Evolutionary conservation across 164 flowering plant species (phyloP), one percentile per base, ranked within the genome.

Genomic region (Macadamia integrifolia): DNA sequence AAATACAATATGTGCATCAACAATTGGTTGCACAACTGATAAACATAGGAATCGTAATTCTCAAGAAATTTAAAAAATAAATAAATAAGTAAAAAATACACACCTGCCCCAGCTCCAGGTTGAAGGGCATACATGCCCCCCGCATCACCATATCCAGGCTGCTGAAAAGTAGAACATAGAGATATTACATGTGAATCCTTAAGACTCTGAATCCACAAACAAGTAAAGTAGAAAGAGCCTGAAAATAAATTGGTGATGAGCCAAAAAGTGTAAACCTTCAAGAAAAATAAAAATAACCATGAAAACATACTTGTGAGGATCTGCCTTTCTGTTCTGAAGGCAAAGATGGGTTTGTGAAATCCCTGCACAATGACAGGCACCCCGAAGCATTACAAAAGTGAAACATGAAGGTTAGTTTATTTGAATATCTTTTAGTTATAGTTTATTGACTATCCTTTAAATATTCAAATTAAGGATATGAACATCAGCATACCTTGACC

Each of bases 281-380:
- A 66, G 31, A 40, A 44, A 60, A 66, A 60, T 57, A 3, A 32
- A 1, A 40, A 53, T 9, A 13, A 17, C 58, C 42, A 69, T 40
- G 4, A 14, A 18, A 70, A 63, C 78, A 69, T 86, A 91, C 99
- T 69, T 90, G 99, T 50, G 95, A 83, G 30, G 98, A 75, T 74
- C 91, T 83, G 73, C 98, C 94, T 74, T 83, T 95, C 68, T 83
- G 92, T 73, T 95, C 99, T 15, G 96, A 75, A 62, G 99, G 99
- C 78, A 95, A 72, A 64, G 83, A 80, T 32, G 97, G 93, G 71
- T 95, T 89, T 30, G 99, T 95, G 77, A 89, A 95, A 73, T 80
- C 82, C 70, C 82, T 80, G 78, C 57, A 67, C 17, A 69, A 28
- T 28, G 52, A 31, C 68, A 72, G 62, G 42, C 18, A 48, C 14